Evolutionary conservation across 805 yeast genomes (phyloP).

Genomic region (Saturnispora dispora): DNA sequence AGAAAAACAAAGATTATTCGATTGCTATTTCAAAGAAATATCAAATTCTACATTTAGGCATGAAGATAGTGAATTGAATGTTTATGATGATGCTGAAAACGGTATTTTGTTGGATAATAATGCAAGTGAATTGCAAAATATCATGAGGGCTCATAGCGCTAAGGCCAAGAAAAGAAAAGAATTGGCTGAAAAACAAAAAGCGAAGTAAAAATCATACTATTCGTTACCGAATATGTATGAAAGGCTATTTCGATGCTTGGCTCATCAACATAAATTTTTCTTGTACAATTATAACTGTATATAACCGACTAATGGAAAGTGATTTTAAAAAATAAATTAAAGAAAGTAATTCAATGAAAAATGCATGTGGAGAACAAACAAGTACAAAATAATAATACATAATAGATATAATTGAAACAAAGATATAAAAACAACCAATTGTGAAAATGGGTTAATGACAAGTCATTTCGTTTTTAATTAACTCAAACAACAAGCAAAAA

Average conservation of each 20-base stretch:
- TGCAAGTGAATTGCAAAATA: constrained; percentile 18
- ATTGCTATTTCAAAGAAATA: constrained; percentile 10
- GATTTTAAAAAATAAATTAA: background rate
- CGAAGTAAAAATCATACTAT: background rate
- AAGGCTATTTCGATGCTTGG: too few relatives aligned
- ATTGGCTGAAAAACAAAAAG: background rate
- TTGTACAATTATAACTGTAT: background rate
- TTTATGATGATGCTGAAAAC: constrained; percentile 8
- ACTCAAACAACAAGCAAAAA: constrained; percentile 21
- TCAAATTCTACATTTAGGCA: constrained; percentile 9
- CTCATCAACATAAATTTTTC: too few relatives aligned
- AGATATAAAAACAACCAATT: background rate
- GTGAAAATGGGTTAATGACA: background rate
- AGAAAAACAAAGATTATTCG: constrained; percentile 11
- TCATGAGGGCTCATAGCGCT: constrained; percentile 28
- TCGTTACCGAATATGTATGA: background rate
- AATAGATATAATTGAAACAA: background rate
- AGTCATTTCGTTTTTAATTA: background rate
- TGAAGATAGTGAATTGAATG: constrained; percentile 8
- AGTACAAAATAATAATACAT: background rate
- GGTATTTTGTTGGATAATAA: constrained; percentile 15
- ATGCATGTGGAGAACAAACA: background rate
- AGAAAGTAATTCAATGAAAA: background rate
- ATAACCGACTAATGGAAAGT: background rate
- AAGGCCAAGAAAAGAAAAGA: constrained; percentile 20